Evolutionary conservation across 768 basidiomycete species (phyloP), one percentile per base, ranked within the genome.

Genomic region (Suillus spraguei): DNA sequence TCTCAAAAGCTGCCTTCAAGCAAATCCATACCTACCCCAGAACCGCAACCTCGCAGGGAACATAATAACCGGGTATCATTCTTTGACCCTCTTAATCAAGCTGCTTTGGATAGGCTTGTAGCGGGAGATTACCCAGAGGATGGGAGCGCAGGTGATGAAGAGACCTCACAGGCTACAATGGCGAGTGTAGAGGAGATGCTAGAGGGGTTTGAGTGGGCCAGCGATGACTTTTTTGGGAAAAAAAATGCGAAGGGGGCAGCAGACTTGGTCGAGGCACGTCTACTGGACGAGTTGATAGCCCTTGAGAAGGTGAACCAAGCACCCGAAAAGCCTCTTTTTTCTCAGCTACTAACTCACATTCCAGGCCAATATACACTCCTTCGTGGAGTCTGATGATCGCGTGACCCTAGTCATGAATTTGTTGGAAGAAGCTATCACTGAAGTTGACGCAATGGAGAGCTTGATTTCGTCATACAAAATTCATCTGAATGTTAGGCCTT

Each of bases 171-270:
- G 66, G 92, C 89, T 10, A 94, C 93, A 4, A 83, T 99, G 77
- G 80, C 90, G 6, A 97, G 88, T 74, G 95, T 99, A 2, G 97
- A 99, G 72, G 97, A 99, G 74, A 96, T 99, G 94, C 82, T 99
- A 32, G 97, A 99, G 70, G 96, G 97, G 0, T 97, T 97, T 70
- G 97, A 99, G 74, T 99, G 95, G 95, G 89, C 93, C 5, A 90
- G 88, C 65, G 91, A 90, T 61, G 88, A 89, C 71, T 80, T 89
- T n/a, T 80, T 90, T 50, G 85, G 83, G 16, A 79, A 87, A 67
- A 88, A 85, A 70, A 83, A 85, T 60, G 81, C 82, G 20, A 82
- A 84, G 69, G 90, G 90, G 13, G 88, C 92, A 9, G 94, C 93
- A 44, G 97, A 98, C 72, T 83, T 96, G 68, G 95, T 99, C 65